Evolutionary conservation across 2,329 filamentous ascomycete genomes (phyloP).

Genomic region (Neurospora sp.): DNA sequence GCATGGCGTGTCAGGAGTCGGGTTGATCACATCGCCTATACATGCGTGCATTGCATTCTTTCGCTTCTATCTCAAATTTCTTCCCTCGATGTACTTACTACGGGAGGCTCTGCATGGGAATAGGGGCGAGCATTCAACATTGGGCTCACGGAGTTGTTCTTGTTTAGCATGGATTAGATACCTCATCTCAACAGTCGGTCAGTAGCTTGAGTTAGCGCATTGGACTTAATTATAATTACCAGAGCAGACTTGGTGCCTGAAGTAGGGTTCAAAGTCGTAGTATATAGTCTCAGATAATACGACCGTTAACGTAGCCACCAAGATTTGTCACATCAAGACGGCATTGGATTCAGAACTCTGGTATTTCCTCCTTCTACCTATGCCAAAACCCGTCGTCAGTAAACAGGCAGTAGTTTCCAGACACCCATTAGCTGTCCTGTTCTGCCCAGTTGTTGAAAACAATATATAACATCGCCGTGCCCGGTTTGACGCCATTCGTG

Average conservation of each 20-base stretch:
- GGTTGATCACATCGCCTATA: not conserved
- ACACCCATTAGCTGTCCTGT: not conserved
- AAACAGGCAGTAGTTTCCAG: not conserved
- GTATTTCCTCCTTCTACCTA: not conserved
- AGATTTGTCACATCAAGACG: not conserved
- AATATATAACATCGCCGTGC: not conserved
- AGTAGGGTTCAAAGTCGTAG: no score
- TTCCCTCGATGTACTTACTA: not conserved
- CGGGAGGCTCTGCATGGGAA: slow-evolving; percentile 6
- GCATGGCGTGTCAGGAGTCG: not conserved
- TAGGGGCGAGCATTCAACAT: slow-evolving; percentile 18
- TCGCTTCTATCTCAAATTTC: not conserved
- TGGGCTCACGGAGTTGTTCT: slow-evolving; percentile 10
- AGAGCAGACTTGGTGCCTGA: not conserved
- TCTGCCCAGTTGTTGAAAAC: not conserved
- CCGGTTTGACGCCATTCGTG: not conserved
- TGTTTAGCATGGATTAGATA: slow-evolving; percentile 3
- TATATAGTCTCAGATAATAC: not conserved
- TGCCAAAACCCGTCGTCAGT: not conserved
- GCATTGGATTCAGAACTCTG: not conserved
- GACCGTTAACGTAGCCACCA: not conserved
- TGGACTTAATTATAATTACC: not conserved
- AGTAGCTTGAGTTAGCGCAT: not conserved
- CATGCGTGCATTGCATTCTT: not conserved
- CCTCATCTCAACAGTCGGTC: not conserved